Conservation (phyloP, 129 eudicot species). For the Artemisia tridentata region DNA sequence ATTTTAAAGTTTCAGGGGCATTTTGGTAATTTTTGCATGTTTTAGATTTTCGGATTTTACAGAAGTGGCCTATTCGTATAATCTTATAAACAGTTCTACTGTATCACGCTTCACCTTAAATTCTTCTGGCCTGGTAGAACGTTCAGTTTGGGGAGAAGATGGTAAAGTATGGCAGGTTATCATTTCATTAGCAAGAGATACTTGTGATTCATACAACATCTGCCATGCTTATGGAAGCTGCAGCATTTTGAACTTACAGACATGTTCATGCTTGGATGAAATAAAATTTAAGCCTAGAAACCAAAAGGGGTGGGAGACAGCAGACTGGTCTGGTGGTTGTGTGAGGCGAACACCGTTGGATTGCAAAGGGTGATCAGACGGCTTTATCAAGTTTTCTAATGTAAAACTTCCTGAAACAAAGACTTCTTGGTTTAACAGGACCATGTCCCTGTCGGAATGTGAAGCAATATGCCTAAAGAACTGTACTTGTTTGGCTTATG, state of each 20-base stretch:
- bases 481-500: conserved; percentile 19
- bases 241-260: background rate
- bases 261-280: conserved; percentile 16
- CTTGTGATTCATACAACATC: conserved; percentile 8
- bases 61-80: conserved; percentile 8
- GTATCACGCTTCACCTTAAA: background rate
- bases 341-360: conserved; percentile 12
- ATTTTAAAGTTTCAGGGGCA: no score
- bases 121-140: conserved; percentile 8
- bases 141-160: conserved; percentile 4
- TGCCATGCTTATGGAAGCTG: conserved; percentile 20
- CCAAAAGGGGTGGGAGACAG: conserved; percentile 6
- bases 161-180: conserved; percentile 8
- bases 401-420: conserved; percentile 12
- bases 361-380: conserved; percentile 3
- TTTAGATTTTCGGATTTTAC: no score
- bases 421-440: conserved; percentile 11
- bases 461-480: conserved; percentile 8
- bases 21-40: no score
- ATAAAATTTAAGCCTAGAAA: conserved; percentile 10
- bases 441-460: conserved; percentile 8
- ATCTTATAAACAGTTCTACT: conserved; percentile 6
- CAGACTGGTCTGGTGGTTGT: conserved; percentile 16
- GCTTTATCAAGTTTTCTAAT: conserved; percentile 13
- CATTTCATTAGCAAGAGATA: conserved; percentile 9